Conservation (phyloP, 1,139 yeast species). For the Blastobotrys malaysiensis region DNA sequence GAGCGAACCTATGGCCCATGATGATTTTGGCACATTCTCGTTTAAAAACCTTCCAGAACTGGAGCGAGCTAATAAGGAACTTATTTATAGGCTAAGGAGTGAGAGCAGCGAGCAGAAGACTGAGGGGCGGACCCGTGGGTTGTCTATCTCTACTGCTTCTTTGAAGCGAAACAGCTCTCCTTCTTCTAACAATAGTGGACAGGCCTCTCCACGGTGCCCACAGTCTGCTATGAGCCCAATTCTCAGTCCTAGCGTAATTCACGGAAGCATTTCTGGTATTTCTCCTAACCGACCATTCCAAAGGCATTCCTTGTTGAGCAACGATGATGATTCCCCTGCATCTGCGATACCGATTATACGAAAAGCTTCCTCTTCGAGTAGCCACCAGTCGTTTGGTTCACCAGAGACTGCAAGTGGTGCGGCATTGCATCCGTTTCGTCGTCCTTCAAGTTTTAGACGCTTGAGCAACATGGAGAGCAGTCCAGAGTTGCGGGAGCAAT, state of each 20-base stretch:
- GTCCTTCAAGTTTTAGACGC: constrained; percentile 16
- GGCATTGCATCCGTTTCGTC: constrained; percentile 9
- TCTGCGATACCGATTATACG: not conserved
- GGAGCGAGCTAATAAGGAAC: constrained; percentile 92
- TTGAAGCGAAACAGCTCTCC: constrained; percentile 7
- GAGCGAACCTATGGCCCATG: constrained; percentile 51
- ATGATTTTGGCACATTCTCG: constrained; percentile 90
- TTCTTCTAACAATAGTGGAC: constrained; percentile 8
- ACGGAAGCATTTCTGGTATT: not conserved
- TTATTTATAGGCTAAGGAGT: constrained; percentile 73
- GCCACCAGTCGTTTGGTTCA: constrained; percentile 1
- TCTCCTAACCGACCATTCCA: not conserved
- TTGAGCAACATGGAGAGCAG: constrained; percentile 26
- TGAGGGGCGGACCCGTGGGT: constrained; percentile 22
- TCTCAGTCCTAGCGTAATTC: not conserved
- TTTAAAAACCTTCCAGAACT: constrained; percentile 84
- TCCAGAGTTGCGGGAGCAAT: constrained; percentile 28
- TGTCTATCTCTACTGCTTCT: constrained; percentile 22
- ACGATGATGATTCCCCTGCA: not conserved
- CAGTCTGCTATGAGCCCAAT: constrained; percentile 6
- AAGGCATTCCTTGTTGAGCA: not conserved
- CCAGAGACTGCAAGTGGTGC: constrained; percentile 2
- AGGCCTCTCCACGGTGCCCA: constrained; percentile 8
- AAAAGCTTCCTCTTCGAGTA: not conserved
- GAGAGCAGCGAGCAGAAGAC: constrained; percentile 58